Base-by-base conservation (phyloP, 2,329 filamentous ascomycete genomes). In the Gaeumannomyces sp. region DNA sequence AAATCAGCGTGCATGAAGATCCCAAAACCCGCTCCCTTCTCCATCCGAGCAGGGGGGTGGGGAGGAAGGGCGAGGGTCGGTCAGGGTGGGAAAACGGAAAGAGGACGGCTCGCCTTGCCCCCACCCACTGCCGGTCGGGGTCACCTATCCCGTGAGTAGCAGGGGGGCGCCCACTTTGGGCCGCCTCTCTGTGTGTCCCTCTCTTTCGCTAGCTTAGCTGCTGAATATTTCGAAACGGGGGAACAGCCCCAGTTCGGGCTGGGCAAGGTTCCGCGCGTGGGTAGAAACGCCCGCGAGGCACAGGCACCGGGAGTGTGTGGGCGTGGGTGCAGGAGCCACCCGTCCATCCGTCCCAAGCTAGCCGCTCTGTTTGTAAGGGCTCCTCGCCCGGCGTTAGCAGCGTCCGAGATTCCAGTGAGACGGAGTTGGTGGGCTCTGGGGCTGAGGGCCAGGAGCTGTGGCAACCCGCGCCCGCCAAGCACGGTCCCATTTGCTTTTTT, bases 1-100 rank as follows among this genome's bases (percentile, higher is more conserved):
- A 72, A 70, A 71, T 70, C 67, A 67, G 67, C 22, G 45, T 53
- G 57, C 65, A 69, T 69, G 72, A 70, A 70, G 70, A 71, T 64
- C 66, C 67, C 45, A 53, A 53, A 53, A 53, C 45, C 22, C 45
- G 45, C 45, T 53, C 19, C 45, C 22, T 53, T 53, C 45, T 53
- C 45, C 45, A 53, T 53, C 45, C 45, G 45, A 53, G 65, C 67
- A 70, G 70, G 69, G 67, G 66, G 64, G 68, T 65, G 59, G 45
- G 64, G 56, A 65, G 50, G 45, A 58, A 62, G 61, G 56, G 28
- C 13, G 2, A n/a, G 6, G 38, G 53, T 29, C 38, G 29, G 27
- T 19, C 35, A 66, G 66, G 68, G 65, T 66, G 65, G 66, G 62
- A 65, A 66, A 72, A 63, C 64, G 71, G 62, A 70, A 68, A 66